phyloP scores from a whole-genome alignment of 2,329 filamentous ascomycete species.

The Fusarium chuoi region DNA sequence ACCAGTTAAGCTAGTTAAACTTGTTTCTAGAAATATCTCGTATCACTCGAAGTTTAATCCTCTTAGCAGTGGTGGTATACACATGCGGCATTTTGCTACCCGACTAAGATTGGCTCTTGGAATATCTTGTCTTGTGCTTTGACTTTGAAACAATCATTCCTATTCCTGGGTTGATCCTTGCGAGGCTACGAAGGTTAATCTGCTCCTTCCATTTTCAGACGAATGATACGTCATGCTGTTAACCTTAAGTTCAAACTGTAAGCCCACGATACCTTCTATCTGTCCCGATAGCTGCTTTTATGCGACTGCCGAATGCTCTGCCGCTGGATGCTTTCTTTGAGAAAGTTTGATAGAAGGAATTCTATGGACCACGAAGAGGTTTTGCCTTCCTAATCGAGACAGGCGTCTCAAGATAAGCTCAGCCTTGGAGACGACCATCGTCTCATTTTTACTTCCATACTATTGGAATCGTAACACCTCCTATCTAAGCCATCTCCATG shows the following conservation, averaged over 20 bases:
- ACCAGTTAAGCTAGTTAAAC: background rate
- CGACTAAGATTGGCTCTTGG: background rate
- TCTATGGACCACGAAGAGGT: rapidly evolving
- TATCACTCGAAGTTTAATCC: background rate
- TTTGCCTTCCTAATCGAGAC: background rate
- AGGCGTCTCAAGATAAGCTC: background rate
- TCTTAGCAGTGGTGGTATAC: background rate
- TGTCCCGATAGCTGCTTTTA: rapidly evolving
- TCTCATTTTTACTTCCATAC: background rate
- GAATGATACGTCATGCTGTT: background rate
- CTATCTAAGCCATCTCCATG: background rate
- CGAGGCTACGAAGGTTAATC: background rate
- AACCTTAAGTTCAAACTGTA: too few species aligned
- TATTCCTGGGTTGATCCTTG: background rate
- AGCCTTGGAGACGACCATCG: background rate
- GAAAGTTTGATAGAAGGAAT: background rate
- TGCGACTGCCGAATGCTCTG: background rate
- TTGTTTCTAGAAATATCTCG: background rate
- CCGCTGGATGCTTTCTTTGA: background rate
- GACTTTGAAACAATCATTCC: rapidly evolving
- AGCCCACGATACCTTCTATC: background rate
- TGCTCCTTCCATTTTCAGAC: background rate
- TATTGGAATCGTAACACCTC: background rate
- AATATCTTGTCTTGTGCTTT: too few species aligned
- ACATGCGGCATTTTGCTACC: background rate